phyloP scores from a whole-genome alignment of 371 early-diverging fungal genomes.

The Syncephalastrum racemosum region DNA sequence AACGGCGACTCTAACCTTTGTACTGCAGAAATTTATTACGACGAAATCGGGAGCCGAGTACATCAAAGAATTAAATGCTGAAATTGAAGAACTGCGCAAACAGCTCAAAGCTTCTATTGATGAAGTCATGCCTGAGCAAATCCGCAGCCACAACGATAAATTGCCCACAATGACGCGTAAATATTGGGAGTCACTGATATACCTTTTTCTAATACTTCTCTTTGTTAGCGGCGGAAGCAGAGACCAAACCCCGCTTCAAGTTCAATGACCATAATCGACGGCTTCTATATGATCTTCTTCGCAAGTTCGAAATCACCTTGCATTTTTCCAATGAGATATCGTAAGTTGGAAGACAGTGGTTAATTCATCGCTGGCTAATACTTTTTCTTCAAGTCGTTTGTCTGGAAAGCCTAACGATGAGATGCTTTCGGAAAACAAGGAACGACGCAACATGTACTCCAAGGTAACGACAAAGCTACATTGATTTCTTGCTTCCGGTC shows the following conservation, averaged over 20 bases:
- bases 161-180: conserved; percentile 11
- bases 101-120: conserved; percentile 33
- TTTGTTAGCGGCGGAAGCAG: background rate
- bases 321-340: conserved; percentile 32
- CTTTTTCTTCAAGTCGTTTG: background rate
- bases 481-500: no score
- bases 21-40: conserved; percentile 38
- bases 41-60: conserved; percentile 41
- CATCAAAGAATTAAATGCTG: conserved; percentile 36
- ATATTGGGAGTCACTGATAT: background rate
- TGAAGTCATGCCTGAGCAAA: conserved; percentile 41
- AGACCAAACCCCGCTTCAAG: conserved; percentile 22
- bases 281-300: conserved; percentile 38
- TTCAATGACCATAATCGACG: conserved; percentile 35
- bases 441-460: conserved; percentile 53
- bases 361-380: background rate
- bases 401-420: background rate
- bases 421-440: conserved; percentile 37
- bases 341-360: conserved; percentile 20
- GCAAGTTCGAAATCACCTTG: conserved; percentile 29
- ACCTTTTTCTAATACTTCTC: no score
- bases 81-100: conserved; percentile 32
- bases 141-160: conserved; percentile 23
- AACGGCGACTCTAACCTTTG: background rate
- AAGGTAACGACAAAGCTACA: conserved; percentile 25